phyloP scores from a whole-genome alignment of 176 grass and related monocot genomes.

The Elaeis guineensis region DNA sequence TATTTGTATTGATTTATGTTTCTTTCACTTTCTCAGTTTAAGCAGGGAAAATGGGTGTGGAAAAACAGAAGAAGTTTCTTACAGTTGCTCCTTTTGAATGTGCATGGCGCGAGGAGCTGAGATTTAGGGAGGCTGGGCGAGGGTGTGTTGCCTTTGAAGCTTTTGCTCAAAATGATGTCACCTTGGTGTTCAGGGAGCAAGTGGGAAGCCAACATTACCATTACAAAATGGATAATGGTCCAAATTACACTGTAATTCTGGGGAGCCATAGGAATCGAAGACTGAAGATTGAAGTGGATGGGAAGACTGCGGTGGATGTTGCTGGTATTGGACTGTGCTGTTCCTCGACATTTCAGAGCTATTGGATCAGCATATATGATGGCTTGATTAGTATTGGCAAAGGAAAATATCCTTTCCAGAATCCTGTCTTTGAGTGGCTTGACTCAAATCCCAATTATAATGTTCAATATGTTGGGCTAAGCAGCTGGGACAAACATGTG shows the following conservation, averaged over 20 bases:
- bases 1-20: background rate
- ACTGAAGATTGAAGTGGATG: constrained; percentile 83
- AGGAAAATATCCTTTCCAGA: constrained; percentile 67
- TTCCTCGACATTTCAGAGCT: constrained; percentile 81
- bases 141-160: constrained; percentile 85
- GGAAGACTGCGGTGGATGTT: constrained; percentile 65
- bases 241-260: constrained; percentile 77
- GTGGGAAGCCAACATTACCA: constrained; percentile 77
- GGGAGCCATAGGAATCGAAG: constrained; percentile 91
- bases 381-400: constrained; percentile 73
- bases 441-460: constrained; percentile 55
- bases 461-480: constrained; percentile 77
- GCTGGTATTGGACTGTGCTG: constrained; percentile 61
- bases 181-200: constrained; percentile 76
- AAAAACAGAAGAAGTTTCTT: constrained; percentile 58
- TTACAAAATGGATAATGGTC: constrained; percentile 75
- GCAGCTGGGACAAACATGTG: constrained; percentile 94
- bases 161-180: constrained; percentile 87
- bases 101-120: constrained; percentile 67
- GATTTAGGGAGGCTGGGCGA: constrained; percentile 60
- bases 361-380: constrained; percentile 91
- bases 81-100: constrained; percentile 89
- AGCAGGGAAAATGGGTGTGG: constrained; percentile 30
- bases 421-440: constrained; percentile 70
- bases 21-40: constrained; percentile 11